phyloP scores from a whole-genome alignment of 2,329 filamentous ascomycete genomes.

The Cladosporium oxysporum region DNA sequence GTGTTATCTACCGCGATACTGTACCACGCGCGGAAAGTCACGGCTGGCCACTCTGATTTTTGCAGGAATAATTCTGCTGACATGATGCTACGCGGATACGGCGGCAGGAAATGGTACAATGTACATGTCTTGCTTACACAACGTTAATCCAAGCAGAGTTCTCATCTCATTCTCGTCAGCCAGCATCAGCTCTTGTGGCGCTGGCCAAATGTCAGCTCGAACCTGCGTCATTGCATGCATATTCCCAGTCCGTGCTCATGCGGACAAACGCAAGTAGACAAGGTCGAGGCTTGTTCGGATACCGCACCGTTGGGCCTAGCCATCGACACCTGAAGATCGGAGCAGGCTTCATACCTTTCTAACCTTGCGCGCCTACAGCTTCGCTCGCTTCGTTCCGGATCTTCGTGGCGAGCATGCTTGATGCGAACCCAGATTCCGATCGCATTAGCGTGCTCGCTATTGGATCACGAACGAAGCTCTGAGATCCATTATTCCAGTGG shows the following conservation, averaged over 20 bases:
- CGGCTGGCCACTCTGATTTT: background rate
- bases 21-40: background rate
- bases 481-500: background rate
- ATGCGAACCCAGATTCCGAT: background rate
- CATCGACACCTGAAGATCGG: background rate
- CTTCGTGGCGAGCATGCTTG: background rate
- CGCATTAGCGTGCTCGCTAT: background rate
- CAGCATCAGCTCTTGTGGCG: slow-evolving; percentile 1
- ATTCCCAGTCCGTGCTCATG: background rate
- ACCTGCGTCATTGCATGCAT: background rate
- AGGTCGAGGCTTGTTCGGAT: slow-evolving; percentile 10
- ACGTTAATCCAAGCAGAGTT: background rate
- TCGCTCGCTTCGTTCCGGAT: background rate
- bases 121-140: background rate
- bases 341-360: background rate
- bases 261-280: background rate
- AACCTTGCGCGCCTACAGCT: background rate
- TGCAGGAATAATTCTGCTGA: background rate
- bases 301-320: slow-evolving; percentile 7
- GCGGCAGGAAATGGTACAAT: background rate
- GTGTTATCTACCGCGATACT: background rate
- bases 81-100: background rate
- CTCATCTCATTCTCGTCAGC: background rate
- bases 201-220: background rate
- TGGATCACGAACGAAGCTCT: background rate